phyloP scores from a whole-genome alignment of 2,329 filamentous ascomycete species.

The Penicillium oxalicum region DNA sequence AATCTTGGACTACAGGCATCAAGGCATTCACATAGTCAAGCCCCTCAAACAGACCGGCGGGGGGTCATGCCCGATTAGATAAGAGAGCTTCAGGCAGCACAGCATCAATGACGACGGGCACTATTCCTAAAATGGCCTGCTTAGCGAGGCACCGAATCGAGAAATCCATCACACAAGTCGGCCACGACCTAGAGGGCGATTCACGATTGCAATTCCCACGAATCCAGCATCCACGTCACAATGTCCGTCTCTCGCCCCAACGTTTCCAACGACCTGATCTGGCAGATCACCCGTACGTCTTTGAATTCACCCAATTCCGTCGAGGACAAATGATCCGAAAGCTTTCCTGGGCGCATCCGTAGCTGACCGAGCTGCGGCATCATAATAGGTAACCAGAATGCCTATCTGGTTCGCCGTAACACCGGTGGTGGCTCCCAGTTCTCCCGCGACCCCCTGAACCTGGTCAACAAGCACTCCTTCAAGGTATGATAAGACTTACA shows the following conservation, averaged over 20 bases:
- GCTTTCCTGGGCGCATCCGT: constrained; percentile 4
- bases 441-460: constrained; percentile 90
- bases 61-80: constrained; percentile 1
- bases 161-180: constrained; percentile 26
- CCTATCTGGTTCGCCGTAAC: constrained; percentile 88
- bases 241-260: constrained; percentile 55
- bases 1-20: too few relatives aligned
- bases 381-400: constrained; percentile 76
- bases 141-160: constrained; percentile 32
- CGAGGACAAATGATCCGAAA: not conserved
- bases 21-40: not conserved
- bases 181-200: constrained; percentile 7
- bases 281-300: constrained; percentile 87
- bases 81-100: not conserved
- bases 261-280: constrained; percentile 86
- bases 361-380: constrained; percentile 9
- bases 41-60: too few relatives aligned
- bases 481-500: constrained; percentile 55
- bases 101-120: not conserved
- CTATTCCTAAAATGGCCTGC: constrained; percentile 33
- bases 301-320: not conserved
- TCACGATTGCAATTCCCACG: constrained; percentile 22
- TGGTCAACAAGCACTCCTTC: constrained; percentile 83
- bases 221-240: constrained; percentile 25
- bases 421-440: constrained; percentile 74